Conservation (phyloP, 2,329 filamentous ascomycete genomes). For the Cercospora sojina region DNA sequence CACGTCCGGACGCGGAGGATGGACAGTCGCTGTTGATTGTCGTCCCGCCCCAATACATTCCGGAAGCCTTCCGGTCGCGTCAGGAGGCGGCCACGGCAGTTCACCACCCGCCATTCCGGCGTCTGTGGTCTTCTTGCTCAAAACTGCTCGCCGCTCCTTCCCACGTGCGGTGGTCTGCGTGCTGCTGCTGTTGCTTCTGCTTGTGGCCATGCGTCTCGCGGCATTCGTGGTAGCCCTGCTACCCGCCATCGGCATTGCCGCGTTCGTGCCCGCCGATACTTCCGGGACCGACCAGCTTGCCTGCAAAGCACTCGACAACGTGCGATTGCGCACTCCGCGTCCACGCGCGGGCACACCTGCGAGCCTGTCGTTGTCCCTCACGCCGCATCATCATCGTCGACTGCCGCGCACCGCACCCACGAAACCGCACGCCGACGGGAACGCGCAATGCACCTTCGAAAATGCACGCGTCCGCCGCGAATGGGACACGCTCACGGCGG, state of each 20-base stretch:
- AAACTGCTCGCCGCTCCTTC: not conserved
- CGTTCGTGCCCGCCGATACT: slow-evolving; percentile 31
- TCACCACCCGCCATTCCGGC: not conserved
- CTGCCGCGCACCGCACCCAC: not conserved
- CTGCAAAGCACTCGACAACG: slow-evolving; percentile 27
- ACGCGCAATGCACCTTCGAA: slow-evolving; percentile 26
- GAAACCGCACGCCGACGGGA: not conserved
- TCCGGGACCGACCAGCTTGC: slow-evolving; percentile 30
- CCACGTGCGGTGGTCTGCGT: slow-evolving; percentile 7
- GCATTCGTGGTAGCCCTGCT: slow-evolving; percentile 11
- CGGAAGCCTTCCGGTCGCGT: not conserved
- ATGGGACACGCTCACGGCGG: slow-evolving; percentile 39
- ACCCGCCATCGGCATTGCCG: slow-evolving; percentile 13
- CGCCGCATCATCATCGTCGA: not conserved
- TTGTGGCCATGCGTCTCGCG: slow-evolving; percentile 18
- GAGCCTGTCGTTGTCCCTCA: not conserved
- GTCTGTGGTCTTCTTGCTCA: not conserved
- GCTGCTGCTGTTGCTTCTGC: not conserved
- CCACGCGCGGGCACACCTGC: not conserved
- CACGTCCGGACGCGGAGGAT: too few species aligned
- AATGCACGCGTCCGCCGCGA: slow-evolving; percentile 46
- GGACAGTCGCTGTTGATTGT: not conserved
- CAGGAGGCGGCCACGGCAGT: not conserved
- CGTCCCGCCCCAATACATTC: not conserved
- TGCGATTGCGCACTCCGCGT: slow-evolving; percentile 25